Evolutionary conservation across 768 basidiomycete genomes (phyloP).

Genomic region (Leccinum uliginosum): DNA sequence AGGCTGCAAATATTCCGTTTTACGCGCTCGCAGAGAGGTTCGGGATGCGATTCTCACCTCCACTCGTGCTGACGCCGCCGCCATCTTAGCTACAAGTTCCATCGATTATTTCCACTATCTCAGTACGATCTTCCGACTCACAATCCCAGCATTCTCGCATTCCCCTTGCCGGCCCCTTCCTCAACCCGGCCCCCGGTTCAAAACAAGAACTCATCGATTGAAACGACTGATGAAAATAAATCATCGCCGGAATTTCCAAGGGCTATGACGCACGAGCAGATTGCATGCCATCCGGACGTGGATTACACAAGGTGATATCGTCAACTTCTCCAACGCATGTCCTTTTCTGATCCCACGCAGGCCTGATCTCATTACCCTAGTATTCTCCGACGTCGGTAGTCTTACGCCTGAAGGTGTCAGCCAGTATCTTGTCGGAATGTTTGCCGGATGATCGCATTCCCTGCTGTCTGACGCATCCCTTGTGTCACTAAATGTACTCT

Average conservation of each 20-base stretch:
- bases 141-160: conserved; percentile 69
- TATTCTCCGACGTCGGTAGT: conserved; percentile 92
- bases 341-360: conserved; percentile 38
- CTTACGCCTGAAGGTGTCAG: conserved; percentile 91
- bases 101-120: conserved; percentile 90
- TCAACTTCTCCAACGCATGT: conserved; percentile 9
- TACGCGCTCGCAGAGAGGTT: conserved; percentile 93
- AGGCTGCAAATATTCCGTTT: conserved; percentile 91
- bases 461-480: conserved; percentile 1
- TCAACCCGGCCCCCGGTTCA: conserved; percentile 2
- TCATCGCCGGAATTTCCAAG: conserved; percentile 8
- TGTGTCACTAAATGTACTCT: conserved; percentile 6
- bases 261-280: conserved; percentile 75
- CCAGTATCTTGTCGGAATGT: conserved; percentile 94
- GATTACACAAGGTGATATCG: conserved; percentile 81
- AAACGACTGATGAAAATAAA: conserved; percentile 1
- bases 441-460: conserved; percentile 54
- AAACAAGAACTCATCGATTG: conserved; percentile 2
- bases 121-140: conserved; percentile 86
- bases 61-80: conserved; percentile 19
- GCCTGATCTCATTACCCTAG: conserved; percentile 89
- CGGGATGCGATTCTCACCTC: conserved; percentile 20
- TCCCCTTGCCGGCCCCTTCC: conserved; percentile 41
- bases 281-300: conserved; percentile 79
- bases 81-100: conserved; percentile 81